Evolutionary conservation across 2,329 filamentous ascomycete species (phyloP), one percentile per base, ranked within the genome.

Genomic region (Curvularia lunata): DNA sequence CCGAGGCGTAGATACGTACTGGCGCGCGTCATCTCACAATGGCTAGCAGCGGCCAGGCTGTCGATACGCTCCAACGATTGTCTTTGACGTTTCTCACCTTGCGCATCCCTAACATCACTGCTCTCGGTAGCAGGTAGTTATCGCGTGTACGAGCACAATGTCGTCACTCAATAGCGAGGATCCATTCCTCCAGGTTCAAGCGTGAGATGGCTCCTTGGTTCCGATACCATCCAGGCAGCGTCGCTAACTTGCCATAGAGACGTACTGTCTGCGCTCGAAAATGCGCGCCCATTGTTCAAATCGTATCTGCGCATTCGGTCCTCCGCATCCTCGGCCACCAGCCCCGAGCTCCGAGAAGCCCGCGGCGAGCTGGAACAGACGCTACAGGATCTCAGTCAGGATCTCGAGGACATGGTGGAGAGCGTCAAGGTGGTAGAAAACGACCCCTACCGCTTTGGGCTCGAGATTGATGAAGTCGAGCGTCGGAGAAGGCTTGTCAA

Each of bases 261-360:
- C 80, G 91, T 98, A 66, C 88, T 96, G 66, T 81, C 88, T 63
- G 90, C 96, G 60, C 88, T 99, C 63, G 85, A 89, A 65, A 87
- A 86, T 13, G 90, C 91, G 52, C 89, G 94, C 9, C 89, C 93
- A 51, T 88, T 97, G 56, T 97, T 97, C 83, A 88, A 91, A 63
- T 97, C 93, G 16, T 99, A 97, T 82, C 86, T 97, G 42, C 94
- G 95, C 74, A 99, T 99, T 80, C 91, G 92, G 73, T 95, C 92
- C 45, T 88, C 96, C 25, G 86, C 88, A 58, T 88, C 88, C 40
- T 85, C 86, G 8, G 80, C 88, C 13, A 83, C 83, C 42, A 93
- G 91, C 18, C 74, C 74, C 38, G 86, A 89, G 75, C 84, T 88
- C 18, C 77, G 82, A 43, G 86, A 88, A 79, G 83, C 86, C 5